Evolutionary conservation across 176 grass and related monocot species (phyloP).

Genomic region (Raddia distichophylla): DNA sequence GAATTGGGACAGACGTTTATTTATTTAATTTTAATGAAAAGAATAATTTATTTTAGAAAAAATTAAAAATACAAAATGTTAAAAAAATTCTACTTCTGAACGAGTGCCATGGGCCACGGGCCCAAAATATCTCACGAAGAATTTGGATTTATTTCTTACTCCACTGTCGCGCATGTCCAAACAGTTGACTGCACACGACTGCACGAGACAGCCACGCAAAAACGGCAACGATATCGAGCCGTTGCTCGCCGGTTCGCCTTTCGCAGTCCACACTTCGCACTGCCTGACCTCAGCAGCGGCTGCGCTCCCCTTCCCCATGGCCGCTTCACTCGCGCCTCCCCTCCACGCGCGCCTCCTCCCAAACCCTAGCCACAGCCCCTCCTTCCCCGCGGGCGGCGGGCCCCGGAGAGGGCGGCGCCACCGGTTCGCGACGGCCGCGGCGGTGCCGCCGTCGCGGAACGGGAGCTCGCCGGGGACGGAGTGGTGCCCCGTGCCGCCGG

Average conservation of each 20-base stretch:
- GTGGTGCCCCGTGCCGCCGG: slow-evolving; percentile 90
- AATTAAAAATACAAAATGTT: too few species aligned
- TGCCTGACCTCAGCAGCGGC: background rate
- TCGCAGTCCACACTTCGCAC: background rate
- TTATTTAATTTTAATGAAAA: too few species aligned
- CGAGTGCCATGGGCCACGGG: background rate
- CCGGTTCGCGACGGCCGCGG: background rate
- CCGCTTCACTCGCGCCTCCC: slow-evolving; percentile 41
- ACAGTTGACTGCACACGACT: background rate
- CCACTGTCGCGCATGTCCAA: slow-evolving; percentile 4
- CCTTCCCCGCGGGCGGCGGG: background rate
- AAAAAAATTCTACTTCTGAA: background rate
- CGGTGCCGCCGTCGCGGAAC: slow-evolving; percentile 71
- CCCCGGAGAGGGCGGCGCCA: background rate
- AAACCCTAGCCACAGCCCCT: background rate
- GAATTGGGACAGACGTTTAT: too few species aligned
- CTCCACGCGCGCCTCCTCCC: slow-evolving; percentile 36
- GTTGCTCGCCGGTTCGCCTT: slow-evolving; percentile 43
- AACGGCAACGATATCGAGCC: slow-evolving; percentile 27
- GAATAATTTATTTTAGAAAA: too few species aligned
- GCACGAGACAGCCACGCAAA: slow-evolving; percentile 35
- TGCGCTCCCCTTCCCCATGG: slow-evolving; percentile 46
- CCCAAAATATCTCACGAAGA: background rate
- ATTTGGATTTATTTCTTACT: background rate
- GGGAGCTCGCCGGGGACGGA: slow-evolving; percentile 82